A percentile compares a stretch with the other conserved stretches of the same genome.
These are phyloP conservation scores for Lentinula novae-zelandiae DNA, from an alignment of 1,284 basidiomycete genomes.

Conservation along the genomic window DNA sequence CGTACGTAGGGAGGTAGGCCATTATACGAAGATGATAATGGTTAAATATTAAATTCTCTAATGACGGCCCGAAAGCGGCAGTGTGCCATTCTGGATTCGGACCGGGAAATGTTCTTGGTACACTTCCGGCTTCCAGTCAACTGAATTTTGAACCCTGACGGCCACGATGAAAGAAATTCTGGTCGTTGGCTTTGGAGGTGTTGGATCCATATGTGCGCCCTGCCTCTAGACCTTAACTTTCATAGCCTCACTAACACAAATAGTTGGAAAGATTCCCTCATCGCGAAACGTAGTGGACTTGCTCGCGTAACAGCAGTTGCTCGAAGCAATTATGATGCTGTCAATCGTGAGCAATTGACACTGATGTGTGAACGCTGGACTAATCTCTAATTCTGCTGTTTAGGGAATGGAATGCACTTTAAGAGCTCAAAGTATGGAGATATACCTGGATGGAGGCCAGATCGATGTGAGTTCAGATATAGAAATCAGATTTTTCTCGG, in stretches of 20 bases:
- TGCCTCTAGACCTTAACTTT: background rate
- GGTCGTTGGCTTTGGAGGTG: conserved; percentile 16
- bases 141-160: background rate
- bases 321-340: conserved; percentile 17
- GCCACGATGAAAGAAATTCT: conserved; percentile 15
- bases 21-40: no score
- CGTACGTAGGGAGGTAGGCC: no score
- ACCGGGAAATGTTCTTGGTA: no score
- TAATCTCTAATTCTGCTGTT: conserved; percentile 14
- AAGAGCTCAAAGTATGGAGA: conserved; percentile 16
- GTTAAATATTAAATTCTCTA: no score
- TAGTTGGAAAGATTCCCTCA: conserved; percentile 13
- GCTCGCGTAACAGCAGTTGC: conserved; percentile 19
- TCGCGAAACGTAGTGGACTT: conserved; percentile 14
- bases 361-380: background rate
- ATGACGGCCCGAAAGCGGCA: no score
- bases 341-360: conserved; percentile 11
- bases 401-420: conserved; percentile 16
- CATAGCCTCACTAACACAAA: background rate
- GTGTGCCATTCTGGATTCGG: no score
- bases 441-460: conserved; percentile 16
- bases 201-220: conserved; percentile 17
- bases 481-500: conserved; percentile 27
- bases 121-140: no score
- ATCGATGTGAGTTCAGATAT: conserved; percentile 15